Base-by-base conservation (phyloP, 208 protist genomes). In the Leishmania braziliensis region DNA sequence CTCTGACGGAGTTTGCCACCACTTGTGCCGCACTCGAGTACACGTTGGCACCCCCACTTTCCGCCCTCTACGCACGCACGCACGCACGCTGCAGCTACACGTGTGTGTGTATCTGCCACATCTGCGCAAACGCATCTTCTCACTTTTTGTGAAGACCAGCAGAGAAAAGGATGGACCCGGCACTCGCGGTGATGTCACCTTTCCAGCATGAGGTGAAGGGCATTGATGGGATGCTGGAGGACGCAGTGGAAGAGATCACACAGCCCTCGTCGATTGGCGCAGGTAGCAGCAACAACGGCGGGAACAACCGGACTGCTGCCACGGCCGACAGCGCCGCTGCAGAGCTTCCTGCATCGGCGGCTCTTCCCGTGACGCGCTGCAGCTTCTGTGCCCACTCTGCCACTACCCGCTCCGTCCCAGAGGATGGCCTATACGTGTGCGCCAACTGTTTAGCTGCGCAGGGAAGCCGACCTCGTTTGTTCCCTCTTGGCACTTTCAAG, bases 401-500 rank as follows among this genome's bases (percentile, higher is more conserved):
- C 69, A 95, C 93, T 4, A 84, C 56, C 0, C 75, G 80, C 5
- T 46, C 9, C 10, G 82, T 95, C 53, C 94, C 94, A 0, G 39
- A 78, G 29, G 94, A 92, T 43, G 92, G 94, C 14, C 65, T 93
- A 10, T 97, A 96, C 78, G 70, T 91, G 10, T 97, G 94, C 75
- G 33, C 78, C 3, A 69, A 50, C 20, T 97, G 94, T 72, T 86
- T 79, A 20, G 84, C 81, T 18, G 48, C 80, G 63, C 87, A 89
- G 20, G 65, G 77, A 26, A 66, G 80, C 65, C 70, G 58, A 16
- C 74, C 72, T 16, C 81, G 79, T 69, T 63, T 70, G 0, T 95
- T 95, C 79, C 90, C 91, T 0, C 83, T 90, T 2, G 92, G 92
- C 69, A 97, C 92, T 51, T 92, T 97, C 70, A 91, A 88, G 85